Conservation (phyloP, 108 stramenopile species). For the Skeletonema costatum region DNA sequence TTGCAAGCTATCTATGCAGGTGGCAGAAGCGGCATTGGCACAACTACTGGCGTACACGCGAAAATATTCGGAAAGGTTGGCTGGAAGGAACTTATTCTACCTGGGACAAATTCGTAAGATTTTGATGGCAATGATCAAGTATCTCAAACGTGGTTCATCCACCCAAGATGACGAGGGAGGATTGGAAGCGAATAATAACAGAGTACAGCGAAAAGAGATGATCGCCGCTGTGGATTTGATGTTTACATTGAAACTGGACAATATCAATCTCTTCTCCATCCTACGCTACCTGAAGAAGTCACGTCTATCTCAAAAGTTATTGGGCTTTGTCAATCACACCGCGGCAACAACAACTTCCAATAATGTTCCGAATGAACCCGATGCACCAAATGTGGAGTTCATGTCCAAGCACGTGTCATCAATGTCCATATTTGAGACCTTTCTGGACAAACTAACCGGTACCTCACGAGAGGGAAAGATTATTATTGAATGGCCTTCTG, state of each 20-base stretch:
- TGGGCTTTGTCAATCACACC: conserved; percentile 71
- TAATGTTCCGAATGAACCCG: conserved; percentile 1
- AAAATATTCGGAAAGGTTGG: conserved; percentile 60
- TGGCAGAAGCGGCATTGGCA: conserved; percentile 50
- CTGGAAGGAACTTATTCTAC: conserved; percentile 76
- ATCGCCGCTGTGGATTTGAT: conserved; percentile 80
- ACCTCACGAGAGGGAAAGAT: conserved; percentile 72
- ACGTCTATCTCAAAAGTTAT: conserved; percentile 85
- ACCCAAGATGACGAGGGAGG: conserved; percentile 6
- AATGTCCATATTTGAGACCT: conserved; percentile 79
- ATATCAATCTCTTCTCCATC: conserved; percentile 93
- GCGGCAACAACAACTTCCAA: conserved; percentile 3
- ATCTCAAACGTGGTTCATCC: conserved; percentile 36
- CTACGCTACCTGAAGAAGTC: conserved; percentile 84
- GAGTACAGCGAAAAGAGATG: conserved; percentile 46
- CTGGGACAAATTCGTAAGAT: conserved; percentile 83
- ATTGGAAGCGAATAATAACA: neutral
- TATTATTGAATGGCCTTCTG: conserved; percentile 59
- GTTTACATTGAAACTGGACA: conserved; percentile 80
- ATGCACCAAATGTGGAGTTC: conserved; percentile 10
- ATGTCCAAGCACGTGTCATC: conserved; percentile 82
- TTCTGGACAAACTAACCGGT: conserved; percentile 68
- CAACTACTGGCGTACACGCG: conserved; percentile 64
- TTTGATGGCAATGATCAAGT: conserved; percentile 63
- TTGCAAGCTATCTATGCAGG: conserved; percentile 48